Percentiles rank a stretch among this genome's conserved stretches.
phyloP scores from a whole-genome alignment of 768 basidiomycete species.

The Cystofilobasidium capitatum region DNA sequence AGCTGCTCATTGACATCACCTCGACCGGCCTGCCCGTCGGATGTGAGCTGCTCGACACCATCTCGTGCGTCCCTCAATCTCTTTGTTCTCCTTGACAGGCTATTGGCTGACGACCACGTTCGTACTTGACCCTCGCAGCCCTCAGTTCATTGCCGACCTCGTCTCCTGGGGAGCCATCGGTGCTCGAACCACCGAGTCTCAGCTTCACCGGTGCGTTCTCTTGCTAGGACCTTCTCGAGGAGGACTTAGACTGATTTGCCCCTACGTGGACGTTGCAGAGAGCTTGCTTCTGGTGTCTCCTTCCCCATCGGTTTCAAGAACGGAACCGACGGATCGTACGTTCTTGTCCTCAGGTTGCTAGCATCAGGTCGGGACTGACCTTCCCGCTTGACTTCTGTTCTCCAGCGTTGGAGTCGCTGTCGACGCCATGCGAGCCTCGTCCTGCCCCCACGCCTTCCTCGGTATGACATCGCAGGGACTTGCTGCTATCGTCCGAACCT shows the following conservation, averaged over 20 bases:
- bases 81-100: neutral
- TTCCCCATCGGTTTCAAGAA: conserved; percentile 99
- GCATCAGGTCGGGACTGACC: neutral
- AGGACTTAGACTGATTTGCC: neutral
- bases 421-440: conserved; percentile 88
- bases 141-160: conserved; percentile 40
- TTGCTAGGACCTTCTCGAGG: neutral
- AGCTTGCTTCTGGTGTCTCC: conserved; percentile 74
- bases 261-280: neutral
- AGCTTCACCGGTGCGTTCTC: conserved; percentile 82
- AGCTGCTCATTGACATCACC: conserved; percentile 84
- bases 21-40: conserved; percentile 84
- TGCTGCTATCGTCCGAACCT: conserved; percentile 66
- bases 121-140: neutral
- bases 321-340: conserved; percentile 71
- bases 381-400: neutral
- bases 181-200: conserved; percentile 92
- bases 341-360: neutral
- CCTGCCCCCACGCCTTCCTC: conserved; percentile 93
- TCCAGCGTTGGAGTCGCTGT: conserved; percentile 66
- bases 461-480: conserved; percentile 52
- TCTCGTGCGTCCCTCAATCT: conserved; percentile 34
- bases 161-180: conserved; percentile 94
- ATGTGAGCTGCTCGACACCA: conserved; percentile 75
- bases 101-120: neutral